Percentiles rank a stretch among this genome's conserved stretches.
Evolutionary conservation across 768 basidiomycete species (phyloP).

Genomic region (Phylloporus sp.): DNA sequence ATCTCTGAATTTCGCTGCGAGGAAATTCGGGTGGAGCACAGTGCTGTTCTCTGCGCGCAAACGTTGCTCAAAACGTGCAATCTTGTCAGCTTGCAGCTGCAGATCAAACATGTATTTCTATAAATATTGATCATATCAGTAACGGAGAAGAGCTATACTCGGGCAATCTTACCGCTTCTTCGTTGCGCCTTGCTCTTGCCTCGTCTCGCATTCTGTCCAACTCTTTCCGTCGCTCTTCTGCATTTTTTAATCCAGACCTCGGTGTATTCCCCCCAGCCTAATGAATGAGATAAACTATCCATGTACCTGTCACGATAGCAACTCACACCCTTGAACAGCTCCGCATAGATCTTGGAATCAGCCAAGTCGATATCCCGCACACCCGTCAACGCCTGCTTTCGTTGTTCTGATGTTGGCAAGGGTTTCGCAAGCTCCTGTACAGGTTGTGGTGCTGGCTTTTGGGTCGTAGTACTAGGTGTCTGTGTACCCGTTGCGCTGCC

Average conservation of each 20-base stretch:
- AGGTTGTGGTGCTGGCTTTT: slow-evolving; percentile 14
- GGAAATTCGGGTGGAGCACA: slow-evolving; percentile 57
- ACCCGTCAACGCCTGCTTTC: slow-evolving; percentile 42
- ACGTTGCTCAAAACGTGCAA: slow-evolving; percentile 58
- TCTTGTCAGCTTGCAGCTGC: slow-evolving; percentile 58
- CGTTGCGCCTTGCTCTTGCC: slow-evolving; percentile 50
- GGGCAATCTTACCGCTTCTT: slow-evolving; percentile 48
- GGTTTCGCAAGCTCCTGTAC: slow-evolving; percentile 27
- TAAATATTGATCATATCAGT: slow-evolving; percentile 8
- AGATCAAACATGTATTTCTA: slow-evolving; percentile 52
- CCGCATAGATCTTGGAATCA: slow-evolving; percentile 59
- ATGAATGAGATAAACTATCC: neutral
- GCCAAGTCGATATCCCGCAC: slow-evolving; percentile 60
- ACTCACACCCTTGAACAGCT: slow-evolving; percentile 57
- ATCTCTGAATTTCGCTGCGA: slow-evolving; percentile 57
- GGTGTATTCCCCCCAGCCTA: slow-evolving; percentile 45
- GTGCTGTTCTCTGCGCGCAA: slow-evolving; percentile 47
- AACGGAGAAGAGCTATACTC: neutral
- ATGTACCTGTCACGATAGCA: neutral
- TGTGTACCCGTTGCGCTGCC: slow-evolving; percentile 18
- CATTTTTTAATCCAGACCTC: slow-evolving; percentile 44
- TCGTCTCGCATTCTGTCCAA: slow-evolving; percentile 69
- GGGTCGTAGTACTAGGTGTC: slow-evolving; percentile 22
- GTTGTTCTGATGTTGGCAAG: slow-evolving; percentile 24
- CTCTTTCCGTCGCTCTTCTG: slow-evolving; percentile 69